These are phyloP conservation scores for Biscogniauxia mediterranea DNA, from an alignment of 2,329 filamentous ascomycete genomes.

Conservation along the genomic window DNA sequence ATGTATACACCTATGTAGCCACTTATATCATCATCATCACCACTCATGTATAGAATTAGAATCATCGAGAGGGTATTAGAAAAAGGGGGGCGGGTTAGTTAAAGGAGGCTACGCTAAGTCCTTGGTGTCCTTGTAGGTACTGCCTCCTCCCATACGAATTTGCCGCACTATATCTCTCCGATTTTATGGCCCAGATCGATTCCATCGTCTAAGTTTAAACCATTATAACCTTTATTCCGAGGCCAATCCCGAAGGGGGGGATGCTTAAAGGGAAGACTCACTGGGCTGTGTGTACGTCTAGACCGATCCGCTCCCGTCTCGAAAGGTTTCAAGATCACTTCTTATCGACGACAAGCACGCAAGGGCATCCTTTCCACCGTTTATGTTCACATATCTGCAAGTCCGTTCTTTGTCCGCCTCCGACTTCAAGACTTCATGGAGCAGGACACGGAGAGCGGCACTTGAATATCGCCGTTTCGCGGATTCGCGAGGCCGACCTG, in stretches of 20 bases:
- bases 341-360: neutral
- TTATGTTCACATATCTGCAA: neutral
- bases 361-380: neutral
- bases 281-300: neutral
- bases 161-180: neutral
- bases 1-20: no score
- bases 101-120: no score
- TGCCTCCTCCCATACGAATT: neutral
- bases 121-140: no score
- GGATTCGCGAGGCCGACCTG: neutral
- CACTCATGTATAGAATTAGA: no score
- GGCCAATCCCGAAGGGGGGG: neutral
- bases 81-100: no score
- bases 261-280: neutral
- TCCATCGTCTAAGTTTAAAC: neutral
- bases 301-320: neutral
- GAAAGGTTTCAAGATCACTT: neutral
- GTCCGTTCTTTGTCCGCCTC: neutral
- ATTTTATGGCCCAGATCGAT: neutral
- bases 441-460: neutral
- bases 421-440: neutral
- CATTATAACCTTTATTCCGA: neutral
- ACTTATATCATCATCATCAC: no score
- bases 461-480: neutral
- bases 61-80: no score